Percentiles rank a stretch among this genome's conserved stretches.
phyloP scores from a whole-genome alignment of 331 rosid genomes.

The Malus hybrid region DNA sequence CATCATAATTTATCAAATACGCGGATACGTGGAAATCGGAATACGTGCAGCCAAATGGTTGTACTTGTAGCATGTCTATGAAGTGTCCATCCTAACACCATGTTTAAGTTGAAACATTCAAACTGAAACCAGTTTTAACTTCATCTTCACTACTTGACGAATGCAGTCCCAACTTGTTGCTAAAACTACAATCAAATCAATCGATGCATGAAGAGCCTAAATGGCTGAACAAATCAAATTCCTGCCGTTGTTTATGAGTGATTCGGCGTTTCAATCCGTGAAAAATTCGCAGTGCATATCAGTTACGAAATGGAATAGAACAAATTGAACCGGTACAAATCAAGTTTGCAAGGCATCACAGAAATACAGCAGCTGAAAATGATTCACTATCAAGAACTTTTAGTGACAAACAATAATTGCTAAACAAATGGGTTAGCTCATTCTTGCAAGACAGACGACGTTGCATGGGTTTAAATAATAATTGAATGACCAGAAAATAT shows the following conservation, averaged over 20 bases:
- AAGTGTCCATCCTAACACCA: too few relatives aligned
- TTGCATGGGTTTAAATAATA: constrained; percentile 17
- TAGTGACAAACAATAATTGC: constrained; percentile 21
- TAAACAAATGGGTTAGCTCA: constrained; percentile 29
- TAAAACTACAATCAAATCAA: neutral
- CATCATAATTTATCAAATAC: too few relatives aligned
- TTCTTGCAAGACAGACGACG: constrained; percentile 16
- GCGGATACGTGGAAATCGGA: neutral
- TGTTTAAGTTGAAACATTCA: too few relatives aligned
- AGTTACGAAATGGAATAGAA: neutral
- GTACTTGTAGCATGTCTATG: neutral
- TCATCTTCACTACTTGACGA: too few relatives aligned
- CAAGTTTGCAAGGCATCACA: neutral
- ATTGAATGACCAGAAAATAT: constrained; percentile 16
- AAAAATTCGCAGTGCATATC: neutral
- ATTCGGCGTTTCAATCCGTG: too few relatives aligned
- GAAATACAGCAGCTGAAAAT: constrained; percentile 4
- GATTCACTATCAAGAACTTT: constrained; percentile 21
- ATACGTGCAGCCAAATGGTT: neutral
- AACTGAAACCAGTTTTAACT: too few relatives aligned
- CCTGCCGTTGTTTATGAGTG: neutral
- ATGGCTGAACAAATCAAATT: neutral
- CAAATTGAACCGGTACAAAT: neutral
- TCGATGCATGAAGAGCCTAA: neutral
- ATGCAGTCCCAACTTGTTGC: neutral